Percentiles rank a stretch among this genome's conserved stretches.
Conservation (phyloP, 75 land plant genomes). For the Ceratopteris richardii region DNA sequence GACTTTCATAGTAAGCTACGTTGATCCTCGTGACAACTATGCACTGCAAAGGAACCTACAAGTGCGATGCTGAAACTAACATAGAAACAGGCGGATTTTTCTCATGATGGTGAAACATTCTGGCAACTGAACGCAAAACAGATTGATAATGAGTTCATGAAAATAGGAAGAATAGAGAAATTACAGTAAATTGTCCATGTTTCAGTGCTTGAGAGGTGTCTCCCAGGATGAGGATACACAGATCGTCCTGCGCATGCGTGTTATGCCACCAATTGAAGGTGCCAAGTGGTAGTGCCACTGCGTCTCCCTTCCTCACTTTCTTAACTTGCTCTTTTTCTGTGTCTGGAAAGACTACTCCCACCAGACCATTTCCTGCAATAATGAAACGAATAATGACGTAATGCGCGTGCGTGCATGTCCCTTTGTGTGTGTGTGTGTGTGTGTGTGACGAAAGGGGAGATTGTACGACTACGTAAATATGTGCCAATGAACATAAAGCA, state of each 20-base stretch:
- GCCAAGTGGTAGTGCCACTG: slow-evolving; percentile 57
- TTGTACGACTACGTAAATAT: no score
- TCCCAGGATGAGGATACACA: slow-evolving; percentile 53
- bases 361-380: slow-evolving; percentile 41
- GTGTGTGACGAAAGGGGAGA: no score
- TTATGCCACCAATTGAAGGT: slow-evolving; percentile 68
- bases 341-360: slow-evolving; percentile 56
- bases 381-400: no score
- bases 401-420: no score
- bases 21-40: no score
- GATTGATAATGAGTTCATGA: no score
- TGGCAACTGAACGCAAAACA: no score
- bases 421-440: no score
- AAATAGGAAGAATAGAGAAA: background rate
- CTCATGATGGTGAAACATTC: background rate
- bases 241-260: slow-evolving; percentile 32
- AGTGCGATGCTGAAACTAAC: no score
- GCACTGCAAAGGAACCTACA: no score
- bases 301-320: slow-evolving; percentile 56
- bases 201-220: slow-evolving; percentile 58
- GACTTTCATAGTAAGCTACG: no score
- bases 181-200: slow-evolving; percentile 50
- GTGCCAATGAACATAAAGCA: no score
- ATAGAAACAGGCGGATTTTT: background rate
- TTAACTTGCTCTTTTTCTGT: slow-evolving; percentile 42